A percentile compares a stretch with the other conserved stretches of the same genome.
Conservation (phyloP, 2,329 filamentous ascomycete genomes). For the Microsporum ferrugineum region DNA sequence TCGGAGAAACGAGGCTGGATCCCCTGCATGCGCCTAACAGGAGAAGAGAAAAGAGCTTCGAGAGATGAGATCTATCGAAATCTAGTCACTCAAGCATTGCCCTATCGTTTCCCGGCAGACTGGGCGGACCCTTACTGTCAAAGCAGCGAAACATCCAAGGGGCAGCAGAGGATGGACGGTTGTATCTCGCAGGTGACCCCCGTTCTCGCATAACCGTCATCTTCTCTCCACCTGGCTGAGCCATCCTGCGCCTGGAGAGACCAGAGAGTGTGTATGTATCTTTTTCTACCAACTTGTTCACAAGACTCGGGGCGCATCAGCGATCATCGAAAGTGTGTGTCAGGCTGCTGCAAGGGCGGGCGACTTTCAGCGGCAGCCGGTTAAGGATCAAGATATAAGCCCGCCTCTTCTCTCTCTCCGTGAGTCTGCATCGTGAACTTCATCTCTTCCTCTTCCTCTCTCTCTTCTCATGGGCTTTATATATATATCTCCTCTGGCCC, state of each 20-base stretch:
- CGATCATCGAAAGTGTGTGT: not conserved
- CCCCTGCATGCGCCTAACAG: not conserved
- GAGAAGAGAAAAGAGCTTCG: not conserved
- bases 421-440: not conserved
- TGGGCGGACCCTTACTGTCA: too few species aligned
- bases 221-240: not conserved
- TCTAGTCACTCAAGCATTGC: not conserved
- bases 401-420: not conserved
- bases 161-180: not conserved
- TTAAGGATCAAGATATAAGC: not conserved
- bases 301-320: not conserved
- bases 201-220: not conserved
- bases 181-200: not conserved
- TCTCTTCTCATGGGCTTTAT: not conserved
- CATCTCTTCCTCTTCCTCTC: not conserved
- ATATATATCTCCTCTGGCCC: conserved; percentile 3
- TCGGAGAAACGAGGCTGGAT: not conserved
- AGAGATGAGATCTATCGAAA: not conserved
- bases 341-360: conserved; percentile 11
- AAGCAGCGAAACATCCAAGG: not conserved
- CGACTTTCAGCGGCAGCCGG: not conserved
- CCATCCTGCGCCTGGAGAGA: not conserved
- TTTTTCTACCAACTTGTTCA: not conserved
- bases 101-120: not conserved
- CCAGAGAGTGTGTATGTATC: too few species aligned